Conservation (phyloP, 148 eudicot genomes). For the Persicaria tinctoria region DNA sequence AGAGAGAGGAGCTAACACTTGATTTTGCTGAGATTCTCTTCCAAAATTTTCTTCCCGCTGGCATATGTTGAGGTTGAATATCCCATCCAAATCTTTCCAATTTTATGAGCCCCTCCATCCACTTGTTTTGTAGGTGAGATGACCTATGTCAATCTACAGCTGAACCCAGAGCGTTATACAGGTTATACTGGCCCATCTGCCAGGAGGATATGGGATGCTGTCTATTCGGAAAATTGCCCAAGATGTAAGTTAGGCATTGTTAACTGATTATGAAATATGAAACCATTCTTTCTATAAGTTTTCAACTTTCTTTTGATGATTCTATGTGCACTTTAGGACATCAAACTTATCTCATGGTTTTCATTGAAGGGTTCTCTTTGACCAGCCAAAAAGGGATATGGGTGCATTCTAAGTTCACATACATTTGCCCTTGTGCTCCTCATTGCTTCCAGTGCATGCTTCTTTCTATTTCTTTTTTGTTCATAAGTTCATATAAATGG, state of each 20-base stretch:
- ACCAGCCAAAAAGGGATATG: too few relatives aligned
- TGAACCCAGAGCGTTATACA: slow-evolving; percentile 88
- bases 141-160: slow-evolving; percentile 88
- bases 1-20: too few relatives aligned
- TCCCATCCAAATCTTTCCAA: not conserved
- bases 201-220: slow-evolving; percentile 92
- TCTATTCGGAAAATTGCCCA: slow-evolving; percentile 94
- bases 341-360: not conserved
- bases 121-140: slow-evolving; percentile 57
- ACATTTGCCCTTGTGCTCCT: too few relatives aligned
- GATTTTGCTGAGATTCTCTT: not conserved
- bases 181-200: slow-evolving; percentile 95
- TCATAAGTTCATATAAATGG: too few relatives aligned
- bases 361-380: too few relatives aligned
- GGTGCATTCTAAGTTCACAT: too few relatives aligned
- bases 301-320: not conserved
- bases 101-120: not conserved
- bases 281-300: not conserved
- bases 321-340: not conserved
- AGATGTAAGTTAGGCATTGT: slow-evolving; percentile 48
- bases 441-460: too few relatives aligned
- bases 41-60: not conserved
- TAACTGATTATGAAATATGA: not conserved
- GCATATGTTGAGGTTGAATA: not conserved
- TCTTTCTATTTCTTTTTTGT: too few relatives aligned